These are phyloP conservation scores for Pinguiococcus pyrenoidosus DNA, from an alignment of 108 stramenopile genomes.

Conservation along the genomic window DNA sequence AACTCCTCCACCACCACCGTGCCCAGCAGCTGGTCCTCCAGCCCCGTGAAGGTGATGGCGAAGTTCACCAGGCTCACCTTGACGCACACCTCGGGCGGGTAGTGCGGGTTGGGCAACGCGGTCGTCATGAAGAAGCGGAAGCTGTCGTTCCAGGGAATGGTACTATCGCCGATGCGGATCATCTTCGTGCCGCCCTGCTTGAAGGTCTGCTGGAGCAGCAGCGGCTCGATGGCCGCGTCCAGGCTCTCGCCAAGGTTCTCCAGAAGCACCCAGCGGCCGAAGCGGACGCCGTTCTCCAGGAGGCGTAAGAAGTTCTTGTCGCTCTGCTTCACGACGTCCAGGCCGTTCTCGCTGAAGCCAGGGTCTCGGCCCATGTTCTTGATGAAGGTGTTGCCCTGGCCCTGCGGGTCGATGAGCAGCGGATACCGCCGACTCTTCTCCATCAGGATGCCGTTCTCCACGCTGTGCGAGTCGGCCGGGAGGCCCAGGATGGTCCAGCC, in stretches of 20 bases:
- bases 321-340: constrained; percentile 38
- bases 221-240: constrained; percentile 36
- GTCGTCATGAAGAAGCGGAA: constrained; percentile 50
- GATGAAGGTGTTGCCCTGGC: constrained; percentile 39
- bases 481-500: constrained; percentile 32
- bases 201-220: constrained; percentile 40
- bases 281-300: constrained; percentile 36
- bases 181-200: constrained; percentile 42
- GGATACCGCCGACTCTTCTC: constrained; percentile 33
- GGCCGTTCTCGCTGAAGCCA: constrained; percentile 22
- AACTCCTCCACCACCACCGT: constrained; percentile 42
- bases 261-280: constrained; percentile 24
- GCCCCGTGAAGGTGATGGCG: constrained; percentile 41
- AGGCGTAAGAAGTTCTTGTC: constrained; percentile 39
- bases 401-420: constrained; percentile 37
- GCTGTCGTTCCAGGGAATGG: constrained; percentile 38
- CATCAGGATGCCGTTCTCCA: constrained; percentile 40
- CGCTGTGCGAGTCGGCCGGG: constrained; percentile 31
- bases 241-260: constrained; percentile 14
- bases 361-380: constrained; percentile 39
- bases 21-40: constrained; percentile 43
- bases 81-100: constrained; percentile 41
- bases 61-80: constrained; percentile 45
- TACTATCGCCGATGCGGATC: constrained; percentile 28
- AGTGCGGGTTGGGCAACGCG: constrained; percentile 40